These are phyloP conservation scores for Lachnellula arida DNA, from an alignment of 2,329 filamentous ascomycete genomes.

Conservation along the genomic window DNA sequence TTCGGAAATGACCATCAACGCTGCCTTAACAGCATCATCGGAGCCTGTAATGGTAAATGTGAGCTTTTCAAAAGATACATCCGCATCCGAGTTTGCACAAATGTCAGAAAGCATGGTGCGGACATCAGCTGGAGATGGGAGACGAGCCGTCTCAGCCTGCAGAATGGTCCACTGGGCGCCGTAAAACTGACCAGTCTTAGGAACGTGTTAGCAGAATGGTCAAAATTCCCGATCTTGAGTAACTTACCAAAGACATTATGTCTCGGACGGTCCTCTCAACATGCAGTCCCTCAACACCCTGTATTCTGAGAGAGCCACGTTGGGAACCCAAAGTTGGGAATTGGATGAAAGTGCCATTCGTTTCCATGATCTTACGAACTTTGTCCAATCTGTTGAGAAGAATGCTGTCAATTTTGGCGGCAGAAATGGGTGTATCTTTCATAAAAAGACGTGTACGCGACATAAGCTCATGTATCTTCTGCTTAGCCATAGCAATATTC, in stretches of 20 bases:
- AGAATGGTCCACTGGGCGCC: constrained; percentile 94
- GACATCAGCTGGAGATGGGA: constrained; percentile 64
- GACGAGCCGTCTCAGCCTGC: constrained; percentile 60
- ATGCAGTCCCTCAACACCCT: constrained; percentile 88
- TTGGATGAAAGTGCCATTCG: constrained; percentile 91
- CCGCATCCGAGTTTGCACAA: constrained; percentile 91
- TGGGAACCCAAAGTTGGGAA: constrained; percentile 85
- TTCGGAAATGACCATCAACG: constrained; percentile 89
- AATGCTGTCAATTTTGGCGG: constrained; percentile 92
- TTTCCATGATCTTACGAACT: constrained; percentile 95
- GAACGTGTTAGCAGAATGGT: constrained; percentile 23
- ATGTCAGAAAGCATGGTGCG: constrained; percentile 92
- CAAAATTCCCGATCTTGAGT: neutral
- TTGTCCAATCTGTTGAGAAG: constrained; percentile 88
- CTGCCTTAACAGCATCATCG: constrained; percentile 92
- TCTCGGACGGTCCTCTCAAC: constrained; percentile 93
- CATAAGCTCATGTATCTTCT: constrained; percentile 83
- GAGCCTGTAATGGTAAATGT: constrained; percentile 93
- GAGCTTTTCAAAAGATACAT: constrained; percentile 90
- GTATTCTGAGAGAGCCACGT: constrained; percentile 79
- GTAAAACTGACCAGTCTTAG: constrained; percentile 90
- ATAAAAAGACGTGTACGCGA: constrained; percentile 76
- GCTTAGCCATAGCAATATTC: constrained; percentile 82
- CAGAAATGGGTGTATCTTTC: constrained; percentile 86
- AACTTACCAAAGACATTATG: constrained; percentile 82